Evolutionary conservation across 306 rosid genomes (phyloP).

Genomic region (Cicer arietinum): DNA sequence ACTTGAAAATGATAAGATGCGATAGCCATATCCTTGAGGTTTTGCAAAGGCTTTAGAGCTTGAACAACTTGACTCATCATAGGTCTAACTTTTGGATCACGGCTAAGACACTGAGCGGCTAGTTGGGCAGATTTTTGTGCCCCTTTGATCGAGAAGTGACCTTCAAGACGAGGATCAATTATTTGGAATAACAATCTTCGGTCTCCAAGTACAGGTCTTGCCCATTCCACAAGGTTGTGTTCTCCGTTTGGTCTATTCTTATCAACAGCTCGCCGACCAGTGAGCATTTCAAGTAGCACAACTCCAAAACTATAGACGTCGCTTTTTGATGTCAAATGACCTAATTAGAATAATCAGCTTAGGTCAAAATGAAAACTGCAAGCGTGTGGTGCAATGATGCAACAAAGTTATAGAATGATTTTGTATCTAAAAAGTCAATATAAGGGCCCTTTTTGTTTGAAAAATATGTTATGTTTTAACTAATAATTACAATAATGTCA

Average conservation of each 20-base stretch:
- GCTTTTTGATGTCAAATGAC: slow-evolving; percentile 87
- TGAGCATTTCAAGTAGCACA: slow-evolving; percentile 88
- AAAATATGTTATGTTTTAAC: neutral
- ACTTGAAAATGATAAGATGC: slow-evolving; percentile 72
- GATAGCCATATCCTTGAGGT: slow-evolving; percentile 90
- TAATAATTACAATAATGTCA: neutral
- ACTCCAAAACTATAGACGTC: slow-evolving; percentile 97
- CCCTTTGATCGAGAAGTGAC: slow-evolving; percentile 91
- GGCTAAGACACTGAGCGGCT: slow-evolving; percentile 82
- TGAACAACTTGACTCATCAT: slow-evolving; percentile 85
- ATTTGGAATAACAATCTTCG: slow-evolving; percentile 73
- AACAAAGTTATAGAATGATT: neutral
- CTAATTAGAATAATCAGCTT: slow-evolving; percentile 49
- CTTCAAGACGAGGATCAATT: slow-evolving; percentile 91
- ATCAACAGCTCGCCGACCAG: slow-evolving; percentile 88
- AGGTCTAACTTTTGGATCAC: slow-evolving; percentile 90
- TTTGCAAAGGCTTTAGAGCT: slow-evolving; percentile 73
- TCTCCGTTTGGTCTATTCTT: slow-evolving; percentile 90
- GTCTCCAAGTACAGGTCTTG: slow-evolving; percentile 81
- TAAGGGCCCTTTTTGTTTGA: too few species aligned
- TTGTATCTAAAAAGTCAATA: too few species aligned
- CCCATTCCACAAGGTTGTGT: slow-evolving; percentile 95
- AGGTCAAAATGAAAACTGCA: slow-evolving; percentile 38
- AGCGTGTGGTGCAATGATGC: neutral
- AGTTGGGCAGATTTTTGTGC: slow-evolving; percentile 78